Percentiles rank a stretch among this genome's conserved stretches.
phyloP scores from a whole-genome alignment of 768 basidiomycete species.

The Boletus pseudo-olivaceus region DNA sequence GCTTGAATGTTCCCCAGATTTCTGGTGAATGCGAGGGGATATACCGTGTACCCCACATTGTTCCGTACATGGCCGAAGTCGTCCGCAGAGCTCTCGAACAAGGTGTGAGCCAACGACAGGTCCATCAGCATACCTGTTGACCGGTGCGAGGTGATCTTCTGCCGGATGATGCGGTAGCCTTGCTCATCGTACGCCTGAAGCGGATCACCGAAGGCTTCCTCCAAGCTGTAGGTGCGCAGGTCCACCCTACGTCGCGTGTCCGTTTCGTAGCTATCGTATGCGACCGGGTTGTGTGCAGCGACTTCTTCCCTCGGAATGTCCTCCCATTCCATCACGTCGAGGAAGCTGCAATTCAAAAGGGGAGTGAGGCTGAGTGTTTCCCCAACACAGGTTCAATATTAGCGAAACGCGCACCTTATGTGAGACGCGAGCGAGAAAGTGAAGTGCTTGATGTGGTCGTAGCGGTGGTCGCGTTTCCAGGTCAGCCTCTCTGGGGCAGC shows the following conservation, averaged over 20 bases:
- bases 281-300: not conserved
- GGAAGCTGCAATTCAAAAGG: too few relatives aligned
- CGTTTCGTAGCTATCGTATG: not conserved
- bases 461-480: not conserved
- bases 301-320: not conserved
- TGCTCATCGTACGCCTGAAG: not conserved
- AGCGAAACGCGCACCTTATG: not conserved
- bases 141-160: not conserved
- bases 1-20: too few relatives aligned
- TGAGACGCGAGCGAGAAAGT: not conserved
- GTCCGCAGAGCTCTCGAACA: not conserved
- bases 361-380: too few relatives aligned
- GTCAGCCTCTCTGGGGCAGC: not conserved
- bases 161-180: not conserved
- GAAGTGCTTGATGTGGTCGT: not conserved
- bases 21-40: too few relatives aligned
- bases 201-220: accelerated
- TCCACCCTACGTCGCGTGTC: not conserved
- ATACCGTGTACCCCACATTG: not conserved
- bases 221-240: not conserved
- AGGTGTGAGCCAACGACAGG: not conserved
- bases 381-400: too few relatives aligned
- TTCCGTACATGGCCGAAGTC: not conserved
- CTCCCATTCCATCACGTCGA: not conserved
- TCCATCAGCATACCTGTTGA: not conserved